These are phyloP conservation scores for Phlebiopsis flavidoalba DNA, from an alignment of 768 basidiomycete genomes.

Conservation along the genomic window DNA sequence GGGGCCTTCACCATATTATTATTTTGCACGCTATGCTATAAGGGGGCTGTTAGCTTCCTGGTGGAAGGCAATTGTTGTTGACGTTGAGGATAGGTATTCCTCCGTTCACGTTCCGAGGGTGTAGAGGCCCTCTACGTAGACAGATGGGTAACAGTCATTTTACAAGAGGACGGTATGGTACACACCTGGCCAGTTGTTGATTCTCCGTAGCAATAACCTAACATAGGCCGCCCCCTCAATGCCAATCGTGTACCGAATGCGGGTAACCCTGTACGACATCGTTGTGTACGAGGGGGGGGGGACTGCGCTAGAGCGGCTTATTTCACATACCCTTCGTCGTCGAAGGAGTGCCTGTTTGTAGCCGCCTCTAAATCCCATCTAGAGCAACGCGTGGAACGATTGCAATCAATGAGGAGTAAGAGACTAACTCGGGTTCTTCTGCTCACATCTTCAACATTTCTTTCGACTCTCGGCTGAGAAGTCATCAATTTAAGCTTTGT, in stretches of 20 bases:
- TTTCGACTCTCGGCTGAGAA: conserved; percentile 57
- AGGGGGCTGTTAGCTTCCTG: conserved; percentile 70
- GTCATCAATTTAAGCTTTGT: not conserved
- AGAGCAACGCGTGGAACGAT: not conserved
- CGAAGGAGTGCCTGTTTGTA: conserved; percentile 81
- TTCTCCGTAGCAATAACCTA: conserved; percentile 76
- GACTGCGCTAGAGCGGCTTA: not conserved
- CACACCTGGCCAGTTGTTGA: conserved; percentile 71
- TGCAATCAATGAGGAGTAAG: not conserved
- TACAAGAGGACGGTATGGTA: not conserved
- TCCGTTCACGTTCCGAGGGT: conserved; percentile 79
- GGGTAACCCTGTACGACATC: conserved; percentile 47
- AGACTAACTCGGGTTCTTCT: not conserved
- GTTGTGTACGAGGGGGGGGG: not conserved
- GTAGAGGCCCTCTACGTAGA: conserved; percentile 66
- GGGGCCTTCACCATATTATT: conserved; percentile 65
- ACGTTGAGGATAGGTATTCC: conserved; percentile 82
- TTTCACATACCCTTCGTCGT: conserved; percentile 60
- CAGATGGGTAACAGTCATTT: not conserved
- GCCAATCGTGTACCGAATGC: conserved; percentile 76
- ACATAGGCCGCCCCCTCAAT: conserved; percentile 75
- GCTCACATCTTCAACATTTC: conserved; percentile 68
- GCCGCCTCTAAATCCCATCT: conserved; percentile 89
- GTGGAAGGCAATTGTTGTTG: conserved; percentile 87
- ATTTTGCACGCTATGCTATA: conserved; percentile 74